Evolutionary conservation across 78 protist species (phyloP).

Genomic region (Planoprotostelium fungivorum): DNA sequence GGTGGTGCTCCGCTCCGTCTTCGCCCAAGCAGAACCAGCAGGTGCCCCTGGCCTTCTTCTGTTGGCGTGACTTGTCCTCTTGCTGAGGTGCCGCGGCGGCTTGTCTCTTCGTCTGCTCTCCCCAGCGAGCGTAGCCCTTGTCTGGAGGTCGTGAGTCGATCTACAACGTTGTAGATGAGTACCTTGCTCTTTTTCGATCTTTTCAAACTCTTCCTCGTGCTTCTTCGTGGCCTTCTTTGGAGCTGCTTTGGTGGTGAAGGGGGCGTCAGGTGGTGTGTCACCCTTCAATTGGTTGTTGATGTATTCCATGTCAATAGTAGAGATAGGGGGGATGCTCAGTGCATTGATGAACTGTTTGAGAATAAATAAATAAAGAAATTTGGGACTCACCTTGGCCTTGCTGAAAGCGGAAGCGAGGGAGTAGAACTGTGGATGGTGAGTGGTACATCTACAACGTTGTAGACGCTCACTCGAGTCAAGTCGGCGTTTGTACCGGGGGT

Average conservation of each 20-base stretch:
- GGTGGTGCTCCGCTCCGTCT: not conserved
- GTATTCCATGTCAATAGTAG: not conserved
- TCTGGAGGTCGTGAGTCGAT: not conserved
- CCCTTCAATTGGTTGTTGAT: not conserved
- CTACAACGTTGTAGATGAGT: not conserved
- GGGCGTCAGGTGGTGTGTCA: not conserved
- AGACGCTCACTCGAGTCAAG: not conserved
- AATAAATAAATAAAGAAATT: not conserved
- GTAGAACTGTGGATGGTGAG: not conserved
- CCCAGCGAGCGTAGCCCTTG: not conserved
- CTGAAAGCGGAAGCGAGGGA: not conserved
- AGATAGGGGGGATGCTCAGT: not conserved
- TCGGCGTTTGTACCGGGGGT: not conserved
- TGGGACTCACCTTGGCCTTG: not conserved
- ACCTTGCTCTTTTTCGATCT: not conserved
- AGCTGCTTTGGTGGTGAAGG: not conserved
- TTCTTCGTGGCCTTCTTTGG: not conserved
- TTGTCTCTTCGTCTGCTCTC: not conserved
- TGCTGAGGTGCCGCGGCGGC: too few species aligned
- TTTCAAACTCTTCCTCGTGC: not conserved
- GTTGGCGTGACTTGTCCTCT: not conserved
- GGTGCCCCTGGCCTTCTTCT: not conserved
- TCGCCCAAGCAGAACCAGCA: not conserved
- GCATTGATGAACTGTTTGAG: not conserved
- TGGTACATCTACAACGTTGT: not conserved